Base-by-base conservation (phyloP, 2,329 filamentous ascomycete genomes). In the Onygenales sp. region DNA sequence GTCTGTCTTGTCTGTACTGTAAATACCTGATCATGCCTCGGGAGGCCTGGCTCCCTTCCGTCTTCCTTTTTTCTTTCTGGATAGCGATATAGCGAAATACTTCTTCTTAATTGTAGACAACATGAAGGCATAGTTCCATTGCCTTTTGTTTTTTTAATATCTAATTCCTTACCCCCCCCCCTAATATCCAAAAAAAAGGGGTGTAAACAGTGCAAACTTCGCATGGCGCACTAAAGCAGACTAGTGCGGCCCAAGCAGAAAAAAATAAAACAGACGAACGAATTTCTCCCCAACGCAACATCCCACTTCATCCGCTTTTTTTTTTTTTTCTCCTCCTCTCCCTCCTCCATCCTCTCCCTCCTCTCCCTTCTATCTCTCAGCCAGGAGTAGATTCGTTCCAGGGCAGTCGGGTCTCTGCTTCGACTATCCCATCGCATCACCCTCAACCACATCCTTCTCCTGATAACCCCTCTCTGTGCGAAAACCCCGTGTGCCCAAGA, bases 361-460 rank as follows among this genome's bases (percentile, higher is more conserved):
- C 34, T 55, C 59, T 56, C 56, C 51, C 56, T 56, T 54, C 52
- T 55, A 55, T 56, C 53, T 56, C 51, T 56, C 55, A 50, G 55
- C 50, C 56, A 57, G 53, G 56, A 48, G 21, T 6, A 2, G 4
- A 21, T 33, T 31, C 14, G 2, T 7, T 32, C 43, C 13, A 6
- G 36, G 11, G 2, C 40, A 32, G 47, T 40, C 40, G 47, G 14
- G 34, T 7, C 4, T 31, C 17, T 40, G 11, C 21, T 39, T 31
- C 21, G 10, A 17, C 21, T 40, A 5, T 17, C 47, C 21, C 21
- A 27, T 27, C 32, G 34, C 10, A 11, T 39, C 32, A n/a, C 11
- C 6, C 47, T 31, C 36, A 48, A 4, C 8, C 32, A 11, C 27
- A 32, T 13, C 21, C 8, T 13, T 45, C 42, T 13, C 5, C 44